Evolutionary conservation across 129 eudicot species (phyloP).

Genomic region (Escallonia herrerae): DNA sequence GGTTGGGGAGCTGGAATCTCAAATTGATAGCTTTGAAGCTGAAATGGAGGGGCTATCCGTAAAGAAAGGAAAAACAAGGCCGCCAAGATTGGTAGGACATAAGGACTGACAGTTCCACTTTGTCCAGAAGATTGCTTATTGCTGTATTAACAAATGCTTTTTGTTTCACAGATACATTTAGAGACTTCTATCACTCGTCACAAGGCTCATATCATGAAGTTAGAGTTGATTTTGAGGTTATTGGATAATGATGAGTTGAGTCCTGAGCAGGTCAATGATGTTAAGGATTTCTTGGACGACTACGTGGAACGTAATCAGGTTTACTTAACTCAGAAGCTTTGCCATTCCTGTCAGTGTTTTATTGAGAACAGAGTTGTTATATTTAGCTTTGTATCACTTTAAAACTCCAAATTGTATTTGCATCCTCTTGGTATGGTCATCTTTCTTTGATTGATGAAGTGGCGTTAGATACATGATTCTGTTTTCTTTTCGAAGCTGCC

Average conservation of each 20-base stretch:
- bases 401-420: background rate
- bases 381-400: background rate
- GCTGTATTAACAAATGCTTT: slow-evolving; percentile 1
- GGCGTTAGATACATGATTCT: too few relatives aligned
- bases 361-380: background rate
- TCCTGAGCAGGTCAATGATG: slow-evolving; percentile 97
- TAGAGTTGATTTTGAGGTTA: slow-evolving; percentile 88
- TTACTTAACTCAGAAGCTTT: background rate
- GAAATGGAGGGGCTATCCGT: slow-evolving; percentile 93
- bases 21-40: slow-evolving; percentile 95
- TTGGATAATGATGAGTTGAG: slow-evolving; percentile 96
- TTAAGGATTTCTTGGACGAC: slow-evolving; percentile 93
- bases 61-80: slow-evolving; percentile 95
- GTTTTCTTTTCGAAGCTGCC: too few relatives aligned
- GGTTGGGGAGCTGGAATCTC: slow-evolving; percentile 95
- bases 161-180: slow-evolving; percentile 64
- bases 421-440: too few relatives aligned
- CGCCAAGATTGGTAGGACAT: slow-evolving; percentile 82
- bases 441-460: too few relatives aligned
- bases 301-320: slow-evolving; percentile 99
- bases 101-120: slow-evolving; percentile 2
- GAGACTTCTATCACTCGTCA: slow-evolving; percentile 93
- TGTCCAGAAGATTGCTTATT: slow-evolving; percentile 1
- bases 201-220: slow-evolving; percentile 95
- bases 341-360: background rate